phyloP scores from a whole-genome alignment of 495 filamentous ascomycete species.

The Rusavskia elegans region DNA sequence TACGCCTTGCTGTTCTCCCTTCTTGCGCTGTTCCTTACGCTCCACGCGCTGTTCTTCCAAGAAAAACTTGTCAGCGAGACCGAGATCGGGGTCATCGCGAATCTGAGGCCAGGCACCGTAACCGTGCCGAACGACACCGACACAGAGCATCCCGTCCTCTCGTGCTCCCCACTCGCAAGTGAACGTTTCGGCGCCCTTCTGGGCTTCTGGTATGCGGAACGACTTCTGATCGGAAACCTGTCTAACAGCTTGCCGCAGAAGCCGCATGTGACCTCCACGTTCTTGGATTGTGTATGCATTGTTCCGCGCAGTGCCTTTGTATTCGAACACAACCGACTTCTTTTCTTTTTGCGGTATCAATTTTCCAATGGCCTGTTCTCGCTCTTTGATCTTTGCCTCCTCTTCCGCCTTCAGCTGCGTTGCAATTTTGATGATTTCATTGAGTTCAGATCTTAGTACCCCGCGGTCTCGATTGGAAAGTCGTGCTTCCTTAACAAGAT shows the following conservation, averaged over 20 bases:
- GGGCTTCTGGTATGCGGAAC: conserved; percentile 82
- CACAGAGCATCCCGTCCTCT: conserved; percentile 93
- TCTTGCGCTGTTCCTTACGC: conserved; percentile 79
- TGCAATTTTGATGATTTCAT: conserved; percentile 60
- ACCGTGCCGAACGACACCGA: conserved; percentile 82
- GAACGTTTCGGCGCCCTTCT: conserved; percentile 67
- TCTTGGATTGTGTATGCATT: conserved; percentile 92
- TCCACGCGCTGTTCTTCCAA: conserved; percentile 96
- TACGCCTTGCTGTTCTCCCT: conserved; percentile 57
- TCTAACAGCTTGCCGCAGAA: conserved; percentile 56
- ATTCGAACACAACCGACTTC: conserved; percentile 90
- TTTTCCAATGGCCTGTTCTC: conserved; percentile 54
- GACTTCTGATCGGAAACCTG: conserved; percentile 46
- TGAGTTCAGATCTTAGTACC: conserved; percentile 51
- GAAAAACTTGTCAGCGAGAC: conserved; percentile 84
- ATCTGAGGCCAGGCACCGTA: conserved; percentile 91
- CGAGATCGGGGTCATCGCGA: conserved; percentile 77
- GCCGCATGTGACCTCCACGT: conserved; percentile 70
- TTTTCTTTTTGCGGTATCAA: conserved; percentile 84
- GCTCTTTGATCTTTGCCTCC: conserved; percentile 34
- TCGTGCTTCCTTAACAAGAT: conserved; percentile 71
- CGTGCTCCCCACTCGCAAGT: conserved; percentile 76
- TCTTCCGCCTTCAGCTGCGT: conserved; percentile 55
- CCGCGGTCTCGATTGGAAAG: conserved; percentile 64
- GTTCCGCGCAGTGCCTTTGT: conserved; percentile 74